Percentiles rank a stretch among this genome's conserved stretches.
These are phyloP conservation scores for Phytophthora idaei DNA, from an alignment of 352 stramenopile species.

Conservation along the genomic window DNA sequence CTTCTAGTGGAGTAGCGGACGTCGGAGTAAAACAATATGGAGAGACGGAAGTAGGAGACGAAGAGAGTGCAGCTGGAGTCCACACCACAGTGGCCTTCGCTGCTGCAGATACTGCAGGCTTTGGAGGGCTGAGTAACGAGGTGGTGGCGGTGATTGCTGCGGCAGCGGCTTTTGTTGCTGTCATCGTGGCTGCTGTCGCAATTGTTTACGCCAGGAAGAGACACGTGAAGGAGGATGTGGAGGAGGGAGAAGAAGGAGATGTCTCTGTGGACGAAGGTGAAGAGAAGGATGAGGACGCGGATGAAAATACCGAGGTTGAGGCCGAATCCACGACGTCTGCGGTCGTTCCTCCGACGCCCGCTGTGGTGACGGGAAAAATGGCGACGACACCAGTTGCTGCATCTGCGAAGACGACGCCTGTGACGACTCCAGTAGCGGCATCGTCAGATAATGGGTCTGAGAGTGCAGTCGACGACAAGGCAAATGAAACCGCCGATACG, in stretches of 20 bases:
- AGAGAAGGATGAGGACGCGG: conserved; percentile 13
- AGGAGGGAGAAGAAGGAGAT: conserved; percentile 12
- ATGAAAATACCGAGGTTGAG: conserved; percentile 5
- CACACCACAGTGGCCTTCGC: conserved; percentile 16
- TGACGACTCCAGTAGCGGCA: background rate
- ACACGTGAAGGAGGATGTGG: conserved; percentile 13
- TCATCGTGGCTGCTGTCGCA: conserved; percentile 20
- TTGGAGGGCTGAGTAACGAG: conserved; percentile 15
- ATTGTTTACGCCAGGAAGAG: conserved; percentile 30
- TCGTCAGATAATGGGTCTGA: background rate
- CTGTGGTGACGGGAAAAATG: conserved; percentile 15
- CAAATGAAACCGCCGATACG: background rate
- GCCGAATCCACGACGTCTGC: conserved; percentile 1
- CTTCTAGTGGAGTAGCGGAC: conserved; percentile 9
- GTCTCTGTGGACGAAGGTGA: conserved; percentile 1
- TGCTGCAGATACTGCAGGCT: conserved; percentile 8
- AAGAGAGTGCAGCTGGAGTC: conserved; percentile 10
- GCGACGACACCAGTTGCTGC: conserved; percentile 25
- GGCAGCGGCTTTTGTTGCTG: conserved; percentile 24
- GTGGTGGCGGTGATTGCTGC: conserved; percentile 23
- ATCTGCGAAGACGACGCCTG: conserved; percentile 6
- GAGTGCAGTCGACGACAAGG: conserved; percentile 5
- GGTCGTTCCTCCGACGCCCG: conserved; percentile 22
- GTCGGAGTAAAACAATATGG: background rate
- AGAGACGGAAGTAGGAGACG: conserved; percentile 18